Percentiles rank a stretch among this genome's conserved stretches.
phyloP scores from a whole-genome alignment of 2,329 filamentous ascomycete genomes.

The Colletotrichum chlorophyti region DNA sequence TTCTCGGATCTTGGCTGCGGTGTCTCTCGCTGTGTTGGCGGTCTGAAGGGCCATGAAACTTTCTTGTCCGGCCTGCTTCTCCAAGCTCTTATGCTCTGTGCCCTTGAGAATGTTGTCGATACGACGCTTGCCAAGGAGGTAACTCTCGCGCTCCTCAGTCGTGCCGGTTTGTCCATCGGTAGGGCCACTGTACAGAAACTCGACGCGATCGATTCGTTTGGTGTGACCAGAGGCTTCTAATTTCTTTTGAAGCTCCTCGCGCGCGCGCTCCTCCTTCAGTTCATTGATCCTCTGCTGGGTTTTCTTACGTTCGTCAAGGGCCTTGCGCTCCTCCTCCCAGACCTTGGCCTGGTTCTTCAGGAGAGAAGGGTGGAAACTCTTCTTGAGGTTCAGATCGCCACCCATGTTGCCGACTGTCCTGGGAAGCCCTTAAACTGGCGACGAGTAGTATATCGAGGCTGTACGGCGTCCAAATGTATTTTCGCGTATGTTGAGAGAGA shows the following conservation, averaged over 20 bases:
- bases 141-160: conserved; percentile 90
- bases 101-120: conserved; percentile 85
- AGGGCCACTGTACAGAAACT: conserved; percentile 98
- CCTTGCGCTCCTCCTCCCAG: conserved; percentile 90
- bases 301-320: conserved; percentile 91
- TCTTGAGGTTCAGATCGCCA: conserved; percentile 94
- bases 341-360: conserved; percentile 90
- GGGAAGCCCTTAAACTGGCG: neutral
- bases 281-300: conserved; percentile 92
- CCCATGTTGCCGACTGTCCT: conserved; percentile 69
- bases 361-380: conserved; percentile 91
- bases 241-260: conserved; percentile 89
- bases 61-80: conserved; percentile 73
- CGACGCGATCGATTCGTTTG: conserved; percentile 82
- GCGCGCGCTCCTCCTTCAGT: conserved; percentile 88
- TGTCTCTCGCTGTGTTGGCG: conserved; percentile 79
- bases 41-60: conserved; percentile 68
- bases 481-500: too few species aligned
- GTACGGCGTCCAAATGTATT: neutral
- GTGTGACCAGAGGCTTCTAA: conserved; percentile 88
- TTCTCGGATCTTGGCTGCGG: conserved; percentile 83
- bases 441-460: neutral
- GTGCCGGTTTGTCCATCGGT: conserved; percentile 77
- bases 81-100: conserved; percentile 79
- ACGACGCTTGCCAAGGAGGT: conserved; percentile 87